Evolutionary conservation across 108 stramenopile species (phyloP), one percentile per base, ranked within the genome.

Genomic region (Nitzschia palea): DNA sequence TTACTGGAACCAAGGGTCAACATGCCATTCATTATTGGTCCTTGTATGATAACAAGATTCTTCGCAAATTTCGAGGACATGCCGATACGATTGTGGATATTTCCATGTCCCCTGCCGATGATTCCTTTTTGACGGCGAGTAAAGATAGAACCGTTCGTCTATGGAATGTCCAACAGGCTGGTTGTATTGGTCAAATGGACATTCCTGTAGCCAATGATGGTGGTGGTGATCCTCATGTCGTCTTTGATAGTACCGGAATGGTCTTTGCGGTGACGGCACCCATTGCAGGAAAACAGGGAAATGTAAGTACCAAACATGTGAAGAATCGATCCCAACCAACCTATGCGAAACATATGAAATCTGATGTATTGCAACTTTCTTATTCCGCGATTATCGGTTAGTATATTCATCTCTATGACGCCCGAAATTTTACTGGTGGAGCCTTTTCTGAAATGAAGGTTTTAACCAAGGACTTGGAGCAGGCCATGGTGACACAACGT

Each of bases 361-460:
- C n/a, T n/a, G n/a, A n/a, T n/a, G n/a, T n/a, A n/a, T n/a, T n/a
- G n/a, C n/a, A n/a, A n/a, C n/a, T n/a, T n/a, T n/a, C n/a, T n/a
- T n/a, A 47, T 15, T 34, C n/a, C n/a, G n/a, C n/a, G n/a, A n/a
- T 17, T 36, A 44, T 23, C 28, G 6, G 14, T 44, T 56, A 87
- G 79, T 70, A 84, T 33, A 76, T 94, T 32, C 86, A 94, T 73
- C 68, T 94, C 40, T 94, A 86, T 56, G 93, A 94, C 64, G 87
- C 87, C 14, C 59, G 93, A 33, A 90, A 94, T 64, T 85, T 82
- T 47, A 60, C 64, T 25, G 83, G 77, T 26, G 91, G 91, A 12
- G 87, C 89, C 1, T 94, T 94, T 65, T 74, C 88, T 5, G 93
- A 90, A 77, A 74, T 90, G 70, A 82, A 89, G 63, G 73, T 89